Evolutionary conservation across 129 eudicot genomes (phyloP).

Genomic region (Deinandra increscens): DNA sequence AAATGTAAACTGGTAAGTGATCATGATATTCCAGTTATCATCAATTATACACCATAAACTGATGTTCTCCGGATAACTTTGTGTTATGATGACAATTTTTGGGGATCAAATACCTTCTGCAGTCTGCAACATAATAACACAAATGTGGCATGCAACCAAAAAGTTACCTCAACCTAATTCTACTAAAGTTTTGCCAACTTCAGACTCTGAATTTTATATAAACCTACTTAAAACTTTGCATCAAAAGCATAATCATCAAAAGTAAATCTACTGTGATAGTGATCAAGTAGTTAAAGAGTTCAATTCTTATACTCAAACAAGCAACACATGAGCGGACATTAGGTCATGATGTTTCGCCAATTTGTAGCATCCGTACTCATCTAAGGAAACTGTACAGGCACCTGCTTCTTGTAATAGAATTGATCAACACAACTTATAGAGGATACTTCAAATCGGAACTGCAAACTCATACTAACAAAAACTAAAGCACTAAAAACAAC

Average conservation of each 20-base stretch:
- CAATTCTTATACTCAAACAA: constrained; percentile 11
- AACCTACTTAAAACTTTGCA: background rate
- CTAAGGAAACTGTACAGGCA: background rate
- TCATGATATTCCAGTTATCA: background rate
- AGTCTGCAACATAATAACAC: constrained; percentile 2
- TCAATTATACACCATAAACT: background rate
- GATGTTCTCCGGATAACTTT: background rate
- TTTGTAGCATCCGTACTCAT: background rate
- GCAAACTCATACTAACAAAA: constrained; percentile 13
- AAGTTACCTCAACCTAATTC: background rate
- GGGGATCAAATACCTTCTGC: background rate
- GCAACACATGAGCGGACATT: constrained; percentile 18
- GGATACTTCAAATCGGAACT: constrained; percentile 15
- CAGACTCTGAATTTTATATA: background rate
- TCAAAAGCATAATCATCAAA: constrained; percentile 13
- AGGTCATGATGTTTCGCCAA: constrained; percentile 17
- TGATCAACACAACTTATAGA: background rate
- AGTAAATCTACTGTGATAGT: constrained; percentile 6
- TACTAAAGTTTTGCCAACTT: background rate
- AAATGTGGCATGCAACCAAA: background rate
- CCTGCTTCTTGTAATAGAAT: background rate
- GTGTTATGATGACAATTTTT: background rate
- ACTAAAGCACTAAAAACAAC: constrained; percentile 12
- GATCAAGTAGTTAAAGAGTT: background rate
- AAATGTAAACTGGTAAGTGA: background rate